Evolutionary conservation across 73 alveolate genomes (phyloP).

Genomic region (Urostyla sp.): DNA sequence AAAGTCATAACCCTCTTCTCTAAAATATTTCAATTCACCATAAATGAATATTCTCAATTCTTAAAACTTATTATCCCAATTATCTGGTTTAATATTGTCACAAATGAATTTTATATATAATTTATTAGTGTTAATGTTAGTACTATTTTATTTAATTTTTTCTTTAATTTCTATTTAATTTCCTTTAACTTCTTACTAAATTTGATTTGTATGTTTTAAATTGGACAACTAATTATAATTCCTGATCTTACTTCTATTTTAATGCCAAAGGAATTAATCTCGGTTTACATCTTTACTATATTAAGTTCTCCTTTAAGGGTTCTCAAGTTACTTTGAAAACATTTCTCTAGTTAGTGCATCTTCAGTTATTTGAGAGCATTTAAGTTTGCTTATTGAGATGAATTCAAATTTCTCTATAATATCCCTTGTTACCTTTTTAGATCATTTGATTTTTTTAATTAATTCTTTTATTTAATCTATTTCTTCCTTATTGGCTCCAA

Average conservation of each 20-base stretch:
- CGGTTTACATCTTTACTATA: no score
- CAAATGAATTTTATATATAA: not conserved
- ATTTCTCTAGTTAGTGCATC: not conserved
- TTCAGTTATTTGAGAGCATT: not conserved
- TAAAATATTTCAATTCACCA: constrained; percentile 28
- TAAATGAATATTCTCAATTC: not conserved
- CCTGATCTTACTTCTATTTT: no score
- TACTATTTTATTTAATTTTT: no score
- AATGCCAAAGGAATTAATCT: no score
- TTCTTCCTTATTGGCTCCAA: no score
- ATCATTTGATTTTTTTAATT: not conserved
- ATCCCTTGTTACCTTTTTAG: not conserved
- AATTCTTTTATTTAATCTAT: no score
- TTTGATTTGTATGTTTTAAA: no score
- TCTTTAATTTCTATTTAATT: no score
- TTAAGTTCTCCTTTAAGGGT: no score
- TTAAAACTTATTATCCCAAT: constrained; percentile 7
- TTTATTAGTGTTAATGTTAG: no score
- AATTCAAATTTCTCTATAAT: not conserved
- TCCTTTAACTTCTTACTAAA: no score
- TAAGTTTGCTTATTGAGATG: not conserved
- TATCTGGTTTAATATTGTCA: constrained; percentile 10
- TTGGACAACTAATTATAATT: no score
- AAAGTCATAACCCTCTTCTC: constrained; percentile 26
- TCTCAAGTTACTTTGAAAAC: not conserved